Percentiles rank a stretch among this genome's conserved stretches.
Evolutionary conservation across 257 asterid species (phyloP).

Genomic region (Primulina tabacum): DNA sequence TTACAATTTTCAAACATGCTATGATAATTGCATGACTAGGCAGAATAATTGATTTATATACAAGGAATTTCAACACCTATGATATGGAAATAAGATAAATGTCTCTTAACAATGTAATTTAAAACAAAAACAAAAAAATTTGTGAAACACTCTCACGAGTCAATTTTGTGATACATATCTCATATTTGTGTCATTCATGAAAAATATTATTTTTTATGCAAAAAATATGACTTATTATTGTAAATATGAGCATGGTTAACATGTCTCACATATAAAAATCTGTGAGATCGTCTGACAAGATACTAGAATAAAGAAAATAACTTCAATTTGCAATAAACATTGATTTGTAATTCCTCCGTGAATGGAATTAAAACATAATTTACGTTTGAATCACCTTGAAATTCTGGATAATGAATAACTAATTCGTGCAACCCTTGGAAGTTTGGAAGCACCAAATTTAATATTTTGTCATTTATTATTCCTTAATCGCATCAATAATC

Average conservation of each 20-base stretch:
- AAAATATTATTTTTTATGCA: too few species aligned
- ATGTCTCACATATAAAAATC: too few species aligned
- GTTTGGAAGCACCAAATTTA: slow-evolving; percentile 12
- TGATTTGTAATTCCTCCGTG: neutral
- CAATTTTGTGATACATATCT: too few species aligned
- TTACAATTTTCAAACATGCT: neutral
- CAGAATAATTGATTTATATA: neutral
- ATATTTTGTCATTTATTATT: neutral
- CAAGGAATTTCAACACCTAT: neutral
- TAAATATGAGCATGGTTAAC: too few species aligned
- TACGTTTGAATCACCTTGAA: slow-evolving; percentile 4
- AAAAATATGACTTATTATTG: too few species aligned
- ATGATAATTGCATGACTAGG: neutral
- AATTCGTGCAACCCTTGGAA: slow-evolving; percentile 11
- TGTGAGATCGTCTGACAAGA: too few species aligned
- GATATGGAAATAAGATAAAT: neutral
- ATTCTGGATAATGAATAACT: neutral
- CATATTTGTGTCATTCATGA: too few species aligned
- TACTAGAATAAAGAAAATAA: too few species aligned
- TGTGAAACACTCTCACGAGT: too few species aligned
- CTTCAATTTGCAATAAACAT: neutral
- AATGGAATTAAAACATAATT: neutral
- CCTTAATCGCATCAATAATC: neutral
- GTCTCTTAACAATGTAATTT: neutral
- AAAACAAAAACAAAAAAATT: too few species aligned